These are phyloP conservation scores for Scutellaria minor DNA, from an alignment of 257 asterid species.

Conservation along the genomic window DNA sequence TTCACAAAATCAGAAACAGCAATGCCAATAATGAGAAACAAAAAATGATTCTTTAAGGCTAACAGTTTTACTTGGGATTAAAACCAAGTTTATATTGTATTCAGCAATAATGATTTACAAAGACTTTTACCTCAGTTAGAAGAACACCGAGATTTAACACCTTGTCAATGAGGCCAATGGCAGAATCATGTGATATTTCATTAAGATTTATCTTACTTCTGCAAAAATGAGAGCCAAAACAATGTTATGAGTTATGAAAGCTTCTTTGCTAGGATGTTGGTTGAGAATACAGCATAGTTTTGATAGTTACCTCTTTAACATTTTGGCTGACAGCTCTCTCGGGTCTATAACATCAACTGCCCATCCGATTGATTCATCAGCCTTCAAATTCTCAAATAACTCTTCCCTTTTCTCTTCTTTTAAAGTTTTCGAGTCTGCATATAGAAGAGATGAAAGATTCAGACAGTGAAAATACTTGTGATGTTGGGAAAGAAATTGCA, in stretches of 20 bases:
- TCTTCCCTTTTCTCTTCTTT: slow-evolving; percentile 98
- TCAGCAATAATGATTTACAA: slow-evolving; percentile 15
- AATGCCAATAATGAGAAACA: background rate
- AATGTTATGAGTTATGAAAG: slow-evolving; percentile 24
- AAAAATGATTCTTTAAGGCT: too few relatives aligned
- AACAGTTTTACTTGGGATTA: too few relatives aligned
- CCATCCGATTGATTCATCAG: slow-evolving; percentile 89
- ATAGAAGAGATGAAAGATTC: slow-evolving; percentile 1
- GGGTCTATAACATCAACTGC: slow-evolving; percentile 95
- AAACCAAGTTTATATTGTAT: too few relatives aligned
- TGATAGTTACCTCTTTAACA: slow-evolving; percentile 79
- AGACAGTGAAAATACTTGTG: slow-evolving; percentile 4
- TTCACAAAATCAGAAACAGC: background rate
- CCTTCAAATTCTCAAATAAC: slow-evolving; percentile 79
- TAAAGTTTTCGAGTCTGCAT: slow-evolving; percentile 86
- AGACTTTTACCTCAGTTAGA: slow-evolving; percentile 75
- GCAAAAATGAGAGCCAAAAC: slow-evolving; percentile 38
- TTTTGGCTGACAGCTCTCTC: slow-evolving; percentile 87
- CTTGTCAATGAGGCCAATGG: slow-evolving; percentile 82
- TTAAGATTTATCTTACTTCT: slow-evolving; percentile 88
- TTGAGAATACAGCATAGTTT: slow-evolving; percentile 18
- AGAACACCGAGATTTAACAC: slow-evolving; percentile 79
- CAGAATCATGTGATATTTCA: slow-evolving; percentile 94
- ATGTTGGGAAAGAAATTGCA: slow-evolving; percentile 8
- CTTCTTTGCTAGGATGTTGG: background rate